These are phyloP conservation scores for Chlorokybus atmophyticus DNA, from an alignment of 139 green algal species.

Conservation along the genomic window DNA sequence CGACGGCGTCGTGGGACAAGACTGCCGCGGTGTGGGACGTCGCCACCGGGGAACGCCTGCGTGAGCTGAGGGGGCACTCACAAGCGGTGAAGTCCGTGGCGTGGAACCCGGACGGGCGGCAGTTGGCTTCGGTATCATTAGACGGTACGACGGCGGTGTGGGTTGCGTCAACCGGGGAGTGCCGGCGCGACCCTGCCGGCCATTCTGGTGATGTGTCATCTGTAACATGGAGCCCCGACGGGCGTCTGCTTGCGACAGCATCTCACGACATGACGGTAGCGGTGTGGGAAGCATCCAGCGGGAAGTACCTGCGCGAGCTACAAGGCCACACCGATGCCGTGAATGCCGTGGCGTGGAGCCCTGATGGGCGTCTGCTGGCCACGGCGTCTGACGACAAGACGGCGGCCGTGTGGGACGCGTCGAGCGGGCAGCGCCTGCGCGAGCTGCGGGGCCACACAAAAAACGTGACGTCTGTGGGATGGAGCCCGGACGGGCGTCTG, in stretches of 20 bases:
- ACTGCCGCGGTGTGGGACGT: neutral
- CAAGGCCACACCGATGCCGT: slow-evolving; percentile 78
- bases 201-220: neutral
- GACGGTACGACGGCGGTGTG: neutral
- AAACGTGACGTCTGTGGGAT: slow-evolving; percentile 67
- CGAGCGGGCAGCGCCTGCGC: slow-evolving; percentile 66
- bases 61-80: neutral
- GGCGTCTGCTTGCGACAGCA: slow-evolving; percentile 63
- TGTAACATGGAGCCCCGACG: slow-evolving; percentile 46
- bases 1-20: neutral
- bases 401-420: too few species aligned
- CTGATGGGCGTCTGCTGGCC: slow-evolving; percentile 71
- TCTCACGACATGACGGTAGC: slow-evolving; percentile 94
- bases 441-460: slow-evolving; percentile 77
- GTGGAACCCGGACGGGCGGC: neutral
- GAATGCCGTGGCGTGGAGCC: slow-evolving; percentile 70
- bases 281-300: slow-evolving; percentile 67
- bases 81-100: neutral
- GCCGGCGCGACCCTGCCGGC: too few species aligned
- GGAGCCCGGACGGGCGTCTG: slow-evolving; percentile 73
- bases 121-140: neutral
- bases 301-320: slow-evolving; percentile 69
- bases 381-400: slow-evolving; percentile 69
- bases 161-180: neutral
- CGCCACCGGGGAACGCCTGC: neutral